Conservation (phyloP, 2,329 filamentous ascomycete species). For the Paraconiothyrium brasiliense region DNA sequence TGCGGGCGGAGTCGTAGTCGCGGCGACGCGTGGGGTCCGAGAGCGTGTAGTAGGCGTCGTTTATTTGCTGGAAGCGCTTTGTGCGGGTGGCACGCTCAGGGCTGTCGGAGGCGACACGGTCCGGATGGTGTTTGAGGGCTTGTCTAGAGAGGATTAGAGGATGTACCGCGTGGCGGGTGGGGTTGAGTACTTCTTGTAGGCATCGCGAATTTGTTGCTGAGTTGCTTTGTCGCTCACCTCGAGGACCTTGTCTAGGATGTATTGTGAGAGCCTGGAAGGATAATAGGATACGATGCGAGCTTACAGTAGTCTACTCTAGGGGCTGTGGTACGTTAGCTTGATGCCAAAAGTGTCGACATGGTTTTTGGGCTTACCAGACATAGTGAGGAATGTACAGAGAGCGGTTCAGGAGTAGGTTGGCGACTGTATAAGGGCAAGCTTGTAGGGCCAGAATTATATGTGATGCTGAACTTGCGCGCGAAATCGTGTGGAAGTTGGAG, state of each 20-base stretch:
- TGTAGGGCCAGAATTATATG: not conserved
- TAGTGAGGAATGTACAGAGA: conserved; percentile 18
- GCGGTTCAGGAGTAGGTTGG: not conserved
- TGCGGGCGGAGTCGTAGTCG: conserved; percentile 83
- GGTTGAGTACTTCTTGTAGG: conserved; percentile 81
- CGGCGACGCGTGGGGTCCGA: conserved; percentile 79
- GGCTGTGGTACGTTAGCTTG: conserved; percentile 30
- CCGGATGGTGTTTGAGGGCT: conserved; percentile 91
- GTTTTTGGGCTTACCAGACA: conserved; percentile 31
- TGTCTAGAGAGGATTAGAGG: conserved; percentile 62
- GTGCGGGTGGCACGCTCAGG: conserved; percentile 85
- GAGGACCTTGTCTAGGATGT: conserved; percentile 56
- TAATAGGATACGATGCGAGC: conserved; percentile 2
- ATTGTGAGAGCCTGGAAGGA: conserved; percentile 7
- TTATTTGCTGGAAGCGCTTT: conserved; percentile 88
- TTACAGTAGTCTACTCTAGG: conserved; percentile 40
- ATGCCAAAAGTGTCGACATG: not conserved
- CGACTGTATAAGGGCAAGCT: not conserved
- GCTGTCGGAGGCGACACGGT: conserved; percentile 84
- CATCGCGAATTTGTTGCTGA: conserved; percentile 85
- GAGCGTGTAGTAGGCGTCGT: conserved; percentile 92
- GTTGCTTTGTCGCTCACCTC: conserved; percentile 78
- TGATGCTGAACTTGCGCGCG: not conserved
- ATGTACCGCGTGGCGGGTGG: not conserved
- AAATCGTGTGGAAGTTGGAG: not conserved